A percentile compares a stretch with the other conserved stretches of the same genome.
Conservation (phyloP, 139 green algal genomes). For the Haematococcus lacustris region DNA sequence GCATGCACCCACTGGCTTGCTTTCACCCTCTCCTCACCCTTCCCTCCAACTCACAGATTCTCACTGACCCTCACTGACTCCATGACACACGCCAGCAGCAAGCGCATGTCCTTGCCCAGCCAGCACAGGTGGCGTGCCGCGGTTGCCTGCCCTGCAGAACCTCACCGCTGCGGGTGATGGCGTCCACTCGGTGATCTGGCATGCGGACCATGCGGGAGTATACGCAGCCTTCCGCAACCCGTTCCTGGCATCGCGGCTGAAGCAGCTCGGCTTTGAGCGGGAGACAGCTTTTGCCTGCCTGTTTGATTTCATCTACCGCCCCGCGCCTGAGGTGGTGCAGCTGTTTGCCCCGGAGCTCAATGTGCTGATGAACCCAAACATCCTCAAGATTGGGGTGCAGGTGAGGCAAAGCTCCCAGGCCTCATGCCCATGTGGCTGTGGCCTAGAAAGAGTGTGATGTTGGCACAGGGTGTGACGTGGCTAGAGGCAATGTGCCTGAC, state of each 20-base stretch:
- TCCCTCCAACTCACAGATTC: too few species aligned
- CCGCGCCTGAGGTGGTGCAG: conserved; percentile 1
- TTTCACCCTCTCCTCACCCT: too few species aligned
- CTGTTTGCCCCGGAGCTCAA: conserved; percentile 7
- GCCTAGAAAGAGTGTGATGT: too few species aligned
- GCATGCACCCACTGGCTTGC: too few species aligned
- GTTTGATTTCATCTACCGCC: conserved; percentile 28
- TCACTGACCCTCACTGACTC: too few species aligned
- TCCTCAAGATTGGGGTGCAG: conserved; percentile 24
- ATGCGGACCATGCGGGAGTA: conserved; percentile 9
- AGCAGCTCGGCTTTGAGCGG: conserved; percentile 5
- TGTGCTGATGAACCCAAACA: conserved; percentile 8
- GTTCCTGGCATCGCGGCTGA: neutral
- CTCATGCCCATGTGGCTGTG: too few species aligned
- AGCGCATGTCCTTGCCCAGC: too few species aligned
- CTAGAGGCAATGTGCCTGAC: too few species aligned
- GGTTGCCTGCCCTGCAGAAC: conserved; percentile 10
- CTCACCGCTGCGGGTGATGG: neutral
- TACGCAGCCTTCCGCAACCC: conserved; percentile 20
- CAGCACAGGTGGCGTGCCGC: too few species aligned
- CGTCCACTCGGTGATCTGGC: conserved; percentile 16
- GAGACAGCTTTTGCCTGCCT: conserved; percentile 24
- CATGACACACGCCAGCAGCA: too few species aligned
- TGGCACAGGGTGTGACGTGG: too few species aligned
- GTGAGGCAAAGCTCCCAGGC: too few species aligned